Base-by-base conservation (phyloP, 164 flowering plant genomes). In the Litsea cubeba region DNA sequence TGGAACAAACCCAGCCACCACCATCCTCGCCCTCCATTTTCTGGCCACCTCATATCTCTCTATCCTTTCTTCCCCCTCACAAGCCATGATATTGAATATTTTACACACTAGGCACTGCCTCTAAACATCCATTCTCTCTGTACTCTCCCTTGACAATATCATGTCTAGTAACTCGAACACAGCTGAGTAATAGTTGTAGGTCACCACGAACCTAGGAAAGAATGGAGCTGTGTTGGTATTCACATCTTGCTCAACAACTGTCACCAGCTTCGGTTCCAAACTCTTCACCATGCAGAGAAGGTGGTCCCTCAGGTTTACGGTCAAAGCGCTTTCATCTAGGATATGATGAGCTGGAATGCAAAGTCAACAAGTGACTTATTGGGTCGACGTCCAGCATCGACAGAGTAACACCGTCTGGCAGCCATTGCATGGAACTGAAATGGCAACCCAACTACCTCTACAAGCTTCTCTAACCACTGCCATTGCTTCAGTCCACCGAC, bases 311-410 rank as follows among this genome's bases (percentile, higher is more conserved):
- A 88, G 78, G 73, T 95, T 95, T 51, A 92, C 85, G 0, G 94
- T 92, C 17, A 97, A 91, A 60, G 93, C 99, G 54, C 99, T 93
- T 82, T 95, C 99, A 70, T 95, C 99, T 0, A 98, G 99, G 96
- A 95, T 90, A 87, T 95, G 99, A 79, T 95, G 99, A 17, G 98
- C 82, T 89, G 99, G 80, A 93, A 95, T 0, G 99, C 96, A 84
- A 93, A 95, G 83, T 95, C 97, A 0, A 95, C n/a, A 12, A 95
- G 80, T 50, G 92, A 93, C 73, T 95, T 98, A 23, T 85, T 85
- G 0, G 93, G 81, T 32, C 69, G 79, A 79, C 84, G 81, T 50
- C 73, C n/a, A 95, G 86, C 92, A 87, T 89, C 0, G 81, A 70
- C 57, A 97, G 97, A 30, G 83, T 81, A 22, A 93, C 89, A 64